phyloP scores from a whole-genome alignment of 2,329 filamentous ascomycete species.

The Exophiala viscosa region DNA sequence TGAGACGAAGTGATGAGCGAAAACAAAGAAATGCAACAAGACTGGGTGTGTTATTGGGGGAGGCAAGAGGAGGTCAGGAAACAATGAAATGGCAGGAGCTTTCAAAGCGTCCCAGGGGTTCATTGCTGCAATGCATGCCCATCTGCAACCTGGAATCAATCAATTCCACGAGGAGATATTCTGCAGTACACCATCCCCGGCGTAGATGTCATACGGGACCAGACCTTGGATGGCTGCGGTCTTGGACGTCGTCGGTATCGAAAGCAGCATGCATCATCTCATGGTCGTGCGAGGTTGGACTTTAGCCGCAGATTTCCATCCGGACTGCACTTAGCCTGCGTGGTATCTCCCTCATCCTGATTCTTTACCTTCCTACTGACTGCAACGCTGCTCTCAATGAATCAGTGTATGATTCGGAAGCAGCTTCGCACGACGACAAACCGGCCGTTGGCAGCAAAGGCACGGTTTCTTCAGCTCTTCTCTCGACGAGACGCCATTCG shows the following conservation, averaged over 20 bases:
- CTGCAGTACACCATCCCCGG: conserved; percentile 8
- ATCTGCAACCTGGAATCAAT: background rate
- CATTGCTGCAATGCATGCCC: background rate
- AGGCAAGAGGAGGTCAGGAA: background rate
- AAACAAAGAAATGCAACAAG: background rate
- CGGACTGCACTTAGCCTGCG: background rate
- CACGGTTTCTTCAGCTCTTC: too few species aligned
- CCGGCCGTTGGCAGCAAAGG: too few species aligned
- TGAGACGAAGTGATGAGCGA: background rate
- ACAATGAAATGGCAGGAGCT: background rate
- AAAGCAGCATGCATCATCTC: background rate
- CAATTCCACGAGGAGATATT: conserved; percentile 3
- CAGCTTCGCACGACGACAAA: too few species aligned
- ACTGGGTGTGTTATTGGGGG: background rate
- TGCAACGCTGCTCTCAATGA: background rate
- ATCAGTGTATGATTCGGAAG: background rate
- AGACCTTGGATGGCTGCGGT: conserved; percentile 7
- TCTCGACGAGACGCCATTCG: background rate
- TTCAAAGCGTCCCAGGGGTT: background rate
- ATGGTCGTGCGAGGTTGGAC: conserved; percentile 8
- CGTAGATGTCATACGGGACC: conserved; percentile 3
- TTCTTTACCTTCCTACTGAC: background rate
- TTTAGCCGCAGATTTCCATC: conserved; percentile 4
- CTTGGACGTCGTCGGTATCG: background rate
- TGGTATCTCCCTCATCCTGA: background rate